phyloP scores from a whole-genome alignment of 164 flowering plant species.

The grape (Vitis vinifera) region DNA sequence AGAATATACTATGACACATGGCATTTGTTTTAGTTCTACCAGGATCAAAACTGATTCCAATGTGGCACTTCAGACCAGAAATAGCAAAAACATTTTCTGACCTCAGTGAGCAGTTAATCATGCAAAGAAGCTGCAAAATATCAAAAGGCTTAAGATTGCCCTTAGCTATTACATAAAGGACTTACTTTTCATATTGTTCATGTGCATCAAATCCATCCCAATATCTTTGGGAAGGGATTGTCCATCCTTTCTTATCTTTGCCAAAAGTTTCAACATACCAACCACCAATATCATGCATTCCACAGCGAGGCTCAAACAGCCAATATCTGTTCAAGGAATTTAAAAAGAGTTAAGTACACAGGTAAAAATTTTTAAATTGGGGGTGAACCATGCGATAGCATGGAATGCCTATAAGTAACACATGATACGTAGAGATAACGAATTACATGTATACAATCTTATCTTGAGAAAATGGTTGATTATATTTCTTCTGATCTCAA shows the following conservation, averaged over 20 bases:
- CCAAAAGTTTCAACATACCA: conserved; percentile 97
- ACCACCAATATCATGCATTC: conserved; percentile 89
- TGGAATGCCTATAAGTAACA: neutral
- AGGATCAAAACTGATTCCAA: neutral
- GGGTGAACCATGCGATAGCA: neutral
- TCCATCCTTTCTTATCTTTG: conserved; percentile 67
- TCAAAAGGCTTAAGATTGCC: neutral
- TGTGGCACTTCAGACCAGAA: neutral
- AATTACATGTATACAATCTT: neutral
- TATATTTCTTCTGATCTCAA: neutral
- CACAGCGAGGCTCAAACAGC: conserved; percentile 95
- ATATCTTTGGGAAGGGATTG: conserved; percentile 60
- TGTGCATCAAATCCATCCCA: conserved; percentile 67
- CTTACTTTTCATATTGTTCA: conserved; percentile 59
- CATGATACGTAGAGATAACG: neutral
- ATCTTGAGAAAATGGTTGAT: too few relatives aligned
- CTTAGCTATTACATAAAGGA: neutral
- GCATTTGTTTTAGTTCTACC: neutral
- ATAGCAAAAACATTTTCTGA: neutral
- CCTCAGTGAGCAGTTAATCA: neutral
- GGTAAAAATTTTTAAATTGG: too few relatives aligned
- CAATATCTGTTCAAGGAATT: conserved; percentile 61
- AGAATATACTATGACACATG: too few relatives aligned
- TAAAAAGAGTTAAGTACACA: neutral
- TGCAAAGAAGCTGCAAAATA: neutral